phyloP scores from a whole-genome alignment of 352 stramenopile species.

The Globisporangium nodosum region DNA sequence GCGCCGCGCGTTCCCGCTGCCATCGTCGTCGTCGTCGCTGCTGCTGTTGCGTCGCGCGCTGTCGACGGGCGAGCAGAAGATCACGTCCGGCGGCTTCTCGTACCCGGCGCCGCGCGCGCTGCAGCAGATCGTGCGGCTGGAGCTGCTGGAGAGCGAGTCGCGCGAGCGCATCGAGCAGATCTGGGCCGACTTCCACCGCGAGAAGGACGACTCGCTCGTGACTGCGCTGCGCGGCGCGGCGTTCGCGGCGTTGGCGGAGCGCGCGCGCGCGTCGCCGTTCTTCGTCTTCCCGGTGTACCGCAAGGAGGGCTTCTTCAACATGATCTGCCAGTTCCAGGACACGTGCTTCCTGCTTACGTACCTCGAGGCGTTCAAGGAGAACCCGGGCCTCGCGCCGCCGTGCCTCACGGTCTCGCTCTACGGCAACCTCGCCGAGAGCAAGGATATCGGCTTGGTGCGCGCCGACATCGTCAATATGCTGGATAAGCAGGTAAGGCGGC shows the following conservation, averaged over 20 bases:
- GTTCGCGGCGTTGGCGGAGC: conserved; percentile 43
- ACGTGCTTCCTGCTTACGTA: conserved; percentile 86
- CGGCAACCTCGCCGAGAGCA: conserved; percentile 64
- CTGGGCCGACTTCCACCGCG: conserved; percentile 74
- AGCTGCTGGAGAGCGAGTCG: conserved; percentile 69
- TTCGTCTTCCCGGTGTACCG: conserved; percentile 85
- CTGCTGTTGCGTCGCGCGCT: not conserved
- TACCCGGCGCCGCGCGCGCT: conserved; percentile 74
- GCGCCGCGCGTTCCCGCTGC: not conserved
- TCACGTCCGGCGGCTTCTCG: conserved; percentile 56
- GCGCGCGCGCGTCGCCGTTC: conserved; percentile 51
- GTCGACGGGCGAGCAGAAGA: conserved; percentile 10
- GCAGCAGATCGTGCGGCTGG: conserved; percentile 81
- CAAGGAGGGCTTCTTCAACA: conserved; percentile 83
- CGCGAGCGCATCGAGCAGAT: conserved; percentile 54
- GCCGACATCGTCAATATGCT: conserved; percentile 85
- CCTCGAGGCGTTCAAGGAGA: conserved; percentile 85
- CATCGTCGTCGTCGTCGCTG: not conserved
- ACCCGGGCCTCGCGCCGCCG: conserved; percentile 63
- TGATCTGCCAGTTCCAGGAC: conserved; percentile 88
- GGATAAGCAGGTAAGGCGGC: conserved; percentile 49
- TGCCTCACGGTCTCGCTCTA: conserved; percentile 82
- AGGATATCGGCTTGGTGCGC: conserved; percentile 66
- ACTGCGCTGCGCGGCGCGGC: conserved; percentile 28
- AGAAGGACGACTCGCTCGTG: conserved; percentile 73